Base-by-base conservation (phyloP, 495 filamentous ascomycete genomes). In the Neurospora tetraspora region DNA sequence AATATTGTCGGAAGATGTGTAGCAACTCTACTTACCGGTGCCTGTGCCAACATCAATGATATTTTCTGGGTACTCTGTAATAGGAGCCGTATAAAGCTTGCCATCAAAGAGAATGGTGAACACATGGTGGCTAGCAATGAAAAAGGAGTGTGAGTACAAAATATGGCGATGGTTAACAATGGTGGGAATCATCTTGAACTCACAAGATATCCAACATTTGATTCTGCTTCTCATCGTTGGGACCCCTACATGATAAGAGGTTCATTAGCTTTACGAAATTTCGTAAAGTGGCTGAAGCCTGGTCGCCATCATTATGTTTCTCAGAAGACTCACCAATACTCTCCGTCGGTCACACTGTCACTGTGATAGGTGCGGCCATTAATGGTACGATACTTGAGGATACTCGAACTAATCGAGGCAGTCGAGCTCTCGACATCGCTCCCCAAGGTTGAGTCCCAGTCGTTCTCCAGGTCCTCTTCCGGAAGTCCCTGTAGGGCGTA, bases 71-170 rank as follows among this genome's bases (percentile, higher is more conserved):
- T 77, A 42, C 12, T 68, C 20, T 23, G 74, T 78, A 10, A 91
- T 76, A 10, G 89, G 89, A 0, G 89, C 85, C 7, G 88, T 80
- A 73, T 83, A 84, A 7, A 89, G 81, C 53, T 83, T 82, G 5
- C 88, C 88, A 23, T 84, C 86, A 3, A 88, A 80, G 34, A 86
- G 71, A 8, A 80, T 72, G 4, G 77, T 80, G 76, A 69, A 72
- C 74, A 74, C 18, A 72, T 80, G 78, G 47, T 80, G 78, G 37
- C 78, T 80, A 65, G 23, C 39, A 12, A 59, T 59, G 39, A 61
- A 65, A 65, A 45, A 68, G 39, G 39, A 79, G 75, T 34, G 76
- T 70, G 8, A 83, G 74, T 1, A 76, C 6, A 79, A 69, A 37
- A 76, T 72, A 43, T 82, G 80, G 8, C 8, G 9, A 68, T 84